Conservation (phyloP, 148 eudicot genomes). For the Rheum nobile region DNA sequence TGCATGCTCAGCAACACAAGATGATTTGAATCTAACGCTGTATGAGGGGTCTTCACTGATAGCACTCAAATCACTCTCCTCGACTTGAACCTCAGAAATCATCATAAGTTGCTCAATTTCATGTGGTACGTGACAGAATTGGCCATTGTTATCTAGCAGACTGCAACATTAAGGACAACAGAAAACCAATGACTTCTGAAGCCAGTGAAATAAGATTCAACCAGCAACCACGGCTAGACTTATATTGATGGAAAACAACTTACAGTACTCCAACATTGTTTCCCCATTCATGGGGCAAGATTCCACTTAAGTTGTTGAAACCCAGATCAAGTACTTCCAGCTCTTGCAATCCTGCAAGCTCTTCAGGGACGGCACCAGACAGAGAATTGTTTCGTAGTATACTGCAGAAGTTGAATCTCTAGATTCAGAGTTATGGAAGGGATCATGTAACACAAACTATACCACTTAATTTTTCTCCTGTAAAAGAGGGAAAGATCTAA, state of each 20-base stretch:
- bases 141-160: conserved; percentile 50
- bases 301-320: conserved; percentile 42
- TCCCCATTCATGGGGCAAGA: conserved; percentile 29
- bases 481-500: neutral
- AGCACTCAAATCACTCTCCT: conserved; percentile 12
- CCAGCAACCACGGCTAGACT: neutral
- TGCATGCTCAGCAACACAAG: conserved; percentile 4
- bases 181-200: neutral
- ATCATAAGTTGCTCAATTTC: conserved; percentile 21
- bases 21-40: conserved; percentile 6
- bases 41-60: conserved; percentile 2
- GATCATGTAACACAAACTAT: neutral
- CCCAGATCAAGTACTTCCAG: conserved; percentile 63
- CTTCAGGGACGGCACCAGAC: conserved; percentile 58
- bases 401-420: conserved; percentile 26
- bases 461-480: neutral
- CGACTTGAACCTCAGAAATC: conserved; percentile 25
- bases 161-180: conserved; percentile 24
- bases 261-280: conserved; percentile 40
- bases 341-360: conserved; percentile 39
- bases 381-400: conserved; percentile 70
- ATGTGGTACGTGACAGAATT: conserved; percentile 22
- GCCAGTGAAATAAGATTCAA: neutral
- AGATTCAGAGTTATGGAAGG: neutral
- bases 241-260: conserved; percentile 15